Conservation (phyloP, 163 green algal genomes). For the Scenedesmus sp. region DNA sequence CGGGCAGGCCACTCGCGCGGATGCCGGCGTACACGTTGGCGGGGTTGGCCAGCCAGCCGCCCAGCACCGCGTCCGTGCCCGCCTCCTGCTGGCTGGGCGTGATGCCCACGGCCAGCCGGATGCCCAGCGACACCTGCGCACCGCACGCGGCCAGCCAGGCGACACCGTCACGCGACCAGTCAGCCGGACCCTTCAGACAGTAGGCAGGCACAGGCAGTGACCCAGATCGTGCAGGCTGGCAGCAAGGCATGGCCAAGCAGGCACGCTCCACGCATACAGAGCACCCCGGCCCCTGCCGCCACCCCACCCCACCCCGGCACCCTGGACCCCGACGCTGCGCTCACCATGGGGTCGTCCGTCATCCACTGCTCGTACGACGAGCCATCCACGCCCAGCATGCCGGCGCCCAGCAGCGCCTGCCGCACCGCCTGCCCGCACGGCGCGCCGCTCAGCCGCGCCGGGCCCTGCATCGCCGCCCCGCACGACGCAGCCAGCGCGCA, state of each 20-base stretch:
- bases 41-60: slow-evolving; percentile 7
- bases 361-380: background rate
- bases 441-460: background rate
- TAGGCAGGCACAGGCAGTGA: too few relatives aligned
- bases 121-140: slow-evolving; percentile 14
- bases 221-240: too few relatives aligned
- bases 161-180: too few relatives aligned
- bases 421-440: background rate
- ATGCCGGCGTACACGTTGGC: slow-evolving; percentile 21
- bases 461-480: background rate
- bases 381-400: background rate
- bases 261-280: too few relatives aligned
- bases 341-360: slow-evolving; percentile 19
- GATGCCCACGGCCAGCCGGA: slow-evolving; percentile 40
- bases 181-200: too few relatives aligned
- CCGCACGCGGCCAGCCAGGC: too few relatives aligned
- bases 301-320: background rate
- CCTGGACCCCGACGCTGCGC: too few relatives aligned
- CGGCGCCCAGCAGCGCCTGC: background rate
- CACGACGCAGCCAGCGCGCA: background rate
- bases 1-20: background rate
- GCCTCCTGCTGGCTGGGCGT: background rate
- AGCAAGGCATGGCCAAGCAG: too few relatives aligned
- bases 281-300: too few relatives aligned
- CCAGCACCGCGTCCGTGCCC: background rate